Percentiles rank a stretch among this genome's conserved stretches.
phyloP scores from a whole-genome alignment of 2,329 filamentous ascomycete species.

The Colletotrichum limetticola region DNA sequence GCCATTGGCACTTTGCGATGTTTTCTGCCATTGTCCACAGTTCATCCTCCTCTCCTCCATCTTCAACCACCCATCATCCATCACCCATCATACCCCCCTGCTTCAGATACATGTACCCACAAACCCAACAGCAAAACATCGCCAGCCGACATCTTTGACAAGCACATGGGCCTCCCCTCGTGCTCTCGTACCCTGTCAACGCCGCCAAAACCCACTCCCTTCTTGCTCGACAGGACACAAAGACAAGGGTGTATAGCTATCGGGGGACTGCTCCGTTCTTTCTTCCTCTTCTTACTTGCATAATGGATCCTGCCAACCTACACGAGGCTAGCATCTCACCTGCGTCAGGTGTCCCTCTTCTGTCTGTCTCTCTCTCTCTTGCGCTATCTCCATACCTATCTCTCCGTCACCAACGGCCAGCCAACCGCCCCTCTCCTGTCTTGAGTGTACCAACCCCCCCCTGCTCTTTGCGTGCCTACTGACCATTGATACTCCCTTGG shows the following conservation, averaged over 20 bases:
- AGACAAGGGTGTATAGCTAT: constrained; percentile 4
- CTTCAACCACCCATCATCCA: neutral
- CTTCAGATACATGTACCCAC: no score
- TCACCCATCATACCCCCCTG: no score
- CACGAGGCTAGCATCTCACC: constrained; percentile 3
- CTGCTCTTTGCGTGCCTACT: neutral
- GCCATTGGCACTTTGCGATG: neutral
- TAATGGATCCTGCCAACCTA: constrained; percentile 2
- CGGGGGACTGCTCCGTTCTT: neutral
- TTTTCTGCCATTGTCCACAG: neutral
- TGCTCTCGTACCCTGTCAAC: neutral
- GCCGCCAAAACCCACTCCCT: no score
- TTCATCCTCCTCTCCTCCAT: neutral
- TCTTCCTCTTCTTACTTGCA: neutral
- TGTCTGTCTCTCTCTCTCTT: neutral
- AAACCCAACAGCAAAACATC: no score
- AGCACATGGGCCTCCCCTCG: no score
- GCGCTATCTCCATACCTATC: neutral
- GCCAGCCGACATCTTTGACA: no score
- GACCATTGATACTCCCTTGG: neutral
- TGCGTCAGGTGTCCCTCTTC: neutral
- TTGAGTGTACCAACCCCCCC: neutral
- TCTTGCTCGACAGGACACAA: no score
- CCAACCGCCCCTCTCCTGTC: neutral
- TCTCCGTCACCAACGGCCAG: neutral